Conservation (phyloP, 371 early-diverging fungal species). For the Circinella umbellata region DNA sequence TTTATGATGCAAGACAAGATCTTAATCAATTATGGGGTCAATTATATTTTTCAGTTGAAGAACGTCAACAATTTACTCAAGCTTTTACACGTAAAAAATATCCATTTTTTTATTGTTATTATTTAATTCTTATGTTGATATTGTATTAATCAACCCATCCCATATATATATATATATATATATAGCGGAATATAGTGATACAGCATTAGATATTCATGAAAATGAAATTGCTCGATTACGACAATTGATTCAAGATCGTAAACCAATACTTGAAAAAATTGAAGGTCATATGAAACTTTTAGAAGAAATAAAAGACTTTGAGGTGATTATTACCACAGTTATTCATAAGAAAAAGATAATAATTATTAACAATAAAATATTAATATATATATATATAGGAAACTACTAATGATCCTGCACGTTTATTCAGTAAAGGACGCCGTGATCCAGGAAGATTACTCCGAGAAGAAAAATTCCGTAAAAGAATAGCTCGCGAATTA, state of each 20-base stretch:
- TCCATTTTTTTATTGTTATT: too few relatives aligned
- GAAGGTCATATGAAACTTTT: conserved; percentile 45
- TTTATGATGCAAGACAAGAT: conserved; percentile 39
- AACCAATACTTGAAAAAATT: conserved; percentile 43
- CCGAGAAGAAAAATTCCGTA: conserved; percentile 53
- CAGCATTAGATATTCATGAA: conserved; percentile 36
- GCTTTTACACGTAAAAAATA: conserved; percentile 30
- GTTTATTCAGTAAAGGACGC: conserved; percentile 50
- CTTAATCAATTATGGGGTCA: conserved; percentile 42
- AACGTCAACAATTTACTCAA: conserved; percentile 33
- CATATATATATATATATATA: too few relatives aligned
- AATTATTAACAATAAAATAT: not conserved
- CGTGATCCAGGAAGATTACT: conserved; percentile 54
- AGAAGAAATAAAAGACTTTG: conserved; percentile 48
- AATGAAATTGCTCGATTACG: conserved; percentile 40
- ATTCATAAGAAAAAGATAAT: not conserved
- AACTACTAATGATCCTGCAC: conserved; percentile 46
- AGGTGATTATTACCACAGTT: conserved; percentile 18
- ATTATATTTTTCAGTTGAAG: conserved; percentile 39
- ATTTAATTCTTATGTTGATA: too few relatives aligned
- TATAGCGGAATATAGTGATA: conserved; percentile 27
- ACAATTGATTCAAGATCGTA: conserved; percentile 39
- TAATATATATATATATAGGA: conserved; percentile 16
- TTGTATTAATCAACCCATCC: too few relatives aligned
- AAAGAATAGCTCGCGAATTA: conserved; percentile 44